Conservation (phyloP, 202 grass and related monocot genomes). For the Setaria italica region DNA sequence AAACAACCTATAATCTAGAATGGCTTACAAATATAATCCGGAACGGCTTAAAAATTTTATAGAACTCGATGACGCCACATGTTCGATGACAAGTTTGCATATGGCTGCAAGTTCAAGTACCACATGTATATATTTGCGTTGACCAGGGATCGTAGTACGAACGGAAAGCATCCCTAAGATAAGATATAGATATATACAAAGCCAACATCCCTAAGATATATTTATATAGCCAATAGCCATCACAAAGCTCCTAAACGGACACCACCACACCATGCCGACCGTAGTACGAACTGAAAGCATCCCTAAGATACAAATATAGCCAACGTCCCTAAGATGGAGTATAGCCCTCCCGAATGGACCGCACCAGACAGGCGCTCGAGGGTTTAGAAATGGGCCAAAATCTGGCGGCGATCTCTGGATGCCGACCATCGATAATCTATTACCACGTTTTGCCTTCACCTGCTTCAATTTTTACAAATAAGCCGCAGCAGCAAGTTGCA, state of each 20-base stretch:
- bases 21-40: too few species aligned
- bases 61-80: neutral
- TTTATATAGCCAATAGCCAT: too few species aligned
- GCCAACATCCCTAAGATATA: neutral
- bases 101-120: neutral
- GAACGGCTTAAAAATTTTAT: too few species aligned
- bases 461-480: slow-evolving; percentile 23
- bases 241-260: too few species aligned
- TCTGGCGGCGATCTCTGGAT: slow-evolving; percentile 3
- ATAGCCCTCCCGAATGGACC: slow-evolving; percentile 9
- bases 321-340: neutral
- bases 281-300: too few species aligned
- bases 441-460: slow-evolving; percentile 1
- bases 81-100: neutral
- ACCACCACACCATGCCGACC: too few species aligned
- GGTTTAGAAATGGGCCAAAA: slow-evolving; percentile 5
- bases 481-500: neutral
- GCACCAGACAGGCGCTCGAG: neutral
- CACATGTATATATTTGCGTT: neutral
- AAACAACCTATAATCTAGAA: too few species aligned
- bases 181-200: neutral
- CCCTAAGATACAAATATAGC: neutral
- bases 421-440: neutral
- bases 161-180: slow-evolving; percentile 1
- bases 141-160: slow-evolving; percentile 29